Conservation (phyloP, 345 rosid genomes). For the Heritiera littoralis region DNA sequence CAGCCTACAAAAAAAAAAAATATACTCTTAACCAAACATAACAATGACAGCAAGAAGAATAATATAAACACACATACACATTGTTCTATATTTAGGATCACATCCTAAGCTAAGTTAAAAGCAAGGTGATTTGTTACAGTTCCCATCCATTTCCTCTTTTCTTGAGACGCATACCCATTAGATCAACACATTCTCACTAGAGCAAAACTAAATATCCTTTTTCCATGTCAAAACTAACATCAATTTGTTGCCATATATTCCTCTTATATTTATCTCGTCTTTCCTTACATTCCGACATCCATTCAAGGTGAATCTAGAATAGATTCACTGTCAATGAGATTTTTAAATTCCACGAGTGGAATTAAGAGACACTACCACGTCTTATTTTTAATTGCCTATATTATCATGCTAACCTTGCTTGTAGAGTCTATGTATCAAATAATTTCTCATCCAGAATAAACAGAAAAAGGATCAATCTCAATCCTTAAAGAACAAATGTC, state of each 20-base stretch:
- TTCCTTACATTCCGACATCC: background rate
- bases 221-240: background rate
- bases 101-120: background rate
- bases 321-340: too few relatives aligned
- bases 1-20: slow-evolving; percentile 52
- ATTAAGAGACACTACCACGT: too few relatives aligned
- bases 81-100: background rate
- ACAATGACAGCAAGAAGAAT: background rate
- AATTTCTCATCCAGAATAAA: background rate
- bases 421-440: too few relatives aligned
- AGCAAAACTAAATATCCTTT: background rate
- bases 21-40: background rate
- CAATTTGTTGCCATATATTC: background rate
- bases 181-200: background rate
- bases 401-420: too few relatives aligned
- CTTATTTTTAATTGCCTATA: too few relatives aligned
- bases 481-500: background rate
- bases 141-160: background rate
- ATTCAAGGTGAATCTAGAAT: background rate
- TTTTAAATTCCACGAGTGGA: too few relatives aligned
- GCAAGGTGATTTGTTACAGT: background rate
- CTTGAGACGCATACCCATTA: background rate
- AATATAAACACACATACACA: background rate
- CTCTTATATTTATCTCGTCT: background rate
- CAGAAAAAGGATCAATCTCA: background rate